These are phyloP conservation scores for Ophiosphaerella korrae DNA, from an alignment of 2,329 filamentous ascomycete species.

Conservation along the genomic window DNA sequence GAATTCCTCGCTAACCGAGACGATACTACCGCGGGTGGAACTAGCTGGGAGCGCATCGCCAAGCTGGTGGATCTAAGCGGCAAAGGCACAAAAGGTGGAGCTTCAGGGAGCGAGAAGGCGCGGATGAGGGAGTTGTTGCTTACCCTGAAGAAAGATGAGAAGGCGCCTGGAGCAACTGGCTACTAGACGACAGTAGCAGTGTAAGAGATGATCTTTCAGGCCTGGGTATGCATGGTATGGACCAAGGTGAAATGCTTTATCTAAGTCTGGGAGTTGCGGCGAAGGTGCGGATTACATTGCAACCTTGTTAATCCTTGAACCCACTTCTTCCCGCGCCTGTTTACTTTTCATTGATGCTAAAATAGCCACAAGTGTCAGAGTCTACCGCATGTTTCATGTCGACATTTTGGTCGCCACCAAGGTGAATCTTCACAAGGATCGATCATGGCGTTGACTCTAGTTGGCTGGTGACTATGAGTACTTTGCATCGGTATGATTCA, in stretches of 20 bases:
- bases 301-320: no score
- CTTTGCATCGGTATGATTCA: no score
- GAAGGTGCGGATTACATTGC: no score
- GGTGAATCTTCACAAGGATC: no score
- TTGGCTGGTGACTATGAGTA: no score
- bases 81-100: slow-evolving; percentile 86
- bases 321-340: no score
- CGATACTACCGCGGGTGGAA: slow-evolving; percentile 91
- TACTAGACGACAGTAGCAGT: slow-evolving; percentile 24
- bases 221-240: not conserved
- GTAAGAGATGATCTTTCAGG: not conserved
- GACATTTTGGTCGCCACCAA: slow-evolving; percentile 9
- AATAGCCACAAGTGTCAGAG: no score
- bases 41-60: slow-evolving; percentile 97
- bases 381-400: no score
- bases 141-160: slow-evolving; percentile 91
- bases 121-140: slow-evolving; percentile 90
- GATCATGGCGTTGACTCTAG: no score
- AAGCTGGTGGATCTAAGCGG: slow-evolving; percentile 97
- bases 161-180: slow-evolving; percentile 67
- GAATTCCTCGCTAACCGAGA: slow-evolving; percentile 88
- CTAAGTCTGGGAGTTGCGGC: not conserved
- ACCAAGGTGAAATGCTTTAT: not conserved
- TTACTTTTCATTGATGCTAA: no score
- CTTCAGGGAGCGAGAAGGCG: slow-evolving; percentile 89